Percentiles rank a stretch among this genome's conserved stretches.
These are phyloP conservation scores for Cucurbita moschata DNA, from an alignment of 306 rosid species.

Conservation along the genomic window DNA sequence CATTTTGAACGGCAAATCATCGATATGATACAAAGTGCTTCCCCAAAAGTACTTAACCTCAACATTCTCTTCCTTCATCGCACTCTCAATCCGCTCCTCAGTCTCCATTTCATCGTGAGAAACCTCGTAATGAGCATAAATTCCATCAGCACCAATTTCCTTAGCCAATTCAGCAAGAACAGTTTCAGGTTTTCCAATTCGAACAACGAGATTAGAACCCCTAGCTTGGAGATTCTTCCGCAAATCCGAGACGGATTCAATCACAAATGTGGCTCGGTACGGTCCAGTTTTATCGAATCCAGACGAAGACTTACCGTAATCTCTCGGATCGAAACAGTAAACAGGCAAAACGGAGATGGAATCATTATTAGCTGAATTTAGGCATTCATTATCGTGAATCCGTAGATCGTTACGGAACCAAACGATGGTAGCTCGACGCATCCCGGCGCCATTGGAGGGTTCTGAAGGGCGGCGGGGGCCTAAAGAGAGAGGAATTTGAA, in stretches of 20 bases:
- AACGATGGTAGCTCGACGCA: conserved; percentile 68
- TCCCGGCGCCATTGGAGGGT: conserved; percentile 66
- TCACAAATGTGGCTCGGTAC: conserved; percentile 52
- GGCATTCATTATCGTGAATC: conserved; percentile 67
- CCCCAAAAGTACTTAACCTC: conserved; percentile 94
- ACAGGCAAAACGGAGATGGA: conserved; percentile 76
- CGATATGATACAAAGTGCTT: conserved; percentile 69
- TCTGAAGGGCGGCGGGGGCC: conserved; percentile 70
- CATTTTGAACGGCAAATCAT: conserved; percentile 71
- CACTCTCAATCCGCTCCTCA: conserved; percentile 62
- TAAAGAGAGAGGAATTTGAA: conserved; percentile 46
- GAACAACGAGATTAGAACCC: conserved; percentile 80
- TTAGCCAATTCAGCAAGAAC: conserved; percentile 68
- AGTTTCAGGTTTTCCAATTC: conserved; percentile 74
- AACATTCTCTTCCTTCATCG: conserved; percentile 73
- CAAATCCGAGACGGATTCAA: conserved; percentile 66
- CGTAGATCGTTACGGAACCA: conserved; percentile 96
- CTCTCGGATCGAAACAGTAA: conserved; percentile 83
- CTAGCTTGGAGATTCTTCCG: conserved; percentile 54
- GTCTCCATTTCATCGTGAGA: conserved; percentile 69
- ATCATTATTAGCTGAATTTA: conserved; percentile 60
- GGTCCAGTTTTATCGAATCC: conserved; percentile 89
- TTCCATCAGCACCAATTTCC: conserved; percentile 71
- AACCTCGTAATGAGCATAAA: conserved; percentile 67
- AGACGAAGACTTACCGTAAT: conserved; percentile 69